Evolutionary conservation across 768 basidiomycete genomes (phyloP).

Genomic region (Auricularia auricula-judae): DNA sequence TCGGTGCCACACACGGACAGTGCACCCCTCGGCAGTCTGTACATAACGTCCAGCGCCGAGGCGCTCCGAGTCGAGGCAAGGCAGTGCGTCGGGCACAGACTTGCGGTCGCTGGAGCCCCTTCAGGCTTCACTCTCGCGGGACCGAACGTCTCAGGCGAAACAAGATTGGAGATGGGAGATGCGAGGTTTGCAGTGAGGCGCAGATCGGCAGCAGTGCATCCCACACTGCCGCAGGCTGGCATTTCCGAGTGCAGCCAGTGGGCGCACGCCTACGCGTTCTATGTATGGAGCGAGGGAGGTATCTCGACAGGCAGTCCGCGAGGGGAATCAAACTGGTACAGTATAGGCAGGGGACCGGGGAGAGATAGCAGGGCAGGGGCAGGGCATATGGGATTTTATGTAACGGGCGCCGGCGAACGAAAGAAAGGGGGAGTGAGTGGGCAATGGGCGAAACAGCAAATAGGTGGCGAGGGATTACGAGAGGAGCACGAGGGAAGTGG

Average conservation of each 20-base stretch:
- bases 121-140: no score
- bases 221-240: neutral
- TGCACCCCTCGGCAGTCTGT: no score
- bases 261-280: neutral
- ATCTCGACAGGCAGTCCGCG: neutral
- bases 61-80: no score
- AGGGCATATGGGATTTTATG: neutral
- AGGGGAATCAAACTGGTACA: neutral
- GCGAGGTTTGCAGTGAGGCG: no score
- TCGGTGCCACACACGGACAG: no score
- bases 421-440: neutral
- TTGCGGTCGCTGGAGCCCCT: no score
- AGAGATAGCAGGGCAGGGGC: neutral
- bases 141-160: no score
- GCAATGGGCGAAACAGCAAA: neutral
- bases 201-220: no score
- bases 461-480: neutral
- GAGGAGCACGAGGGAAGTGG: neutral
- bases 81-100: no score
- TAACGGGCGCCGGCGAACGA: neutral
- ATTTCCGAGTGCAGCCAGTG: neutral
- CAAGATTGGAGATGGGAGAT: no score
- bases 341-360: neutral
- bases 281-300: neutral
- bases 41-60: no score